A percentile compares a stretch with the other conserved stretches of the same genome.
Evolutionary conservation across 2,329 filamentous ascomycete species (phyloP).

Genomic region (Xylariaceae sp.): DNA sequence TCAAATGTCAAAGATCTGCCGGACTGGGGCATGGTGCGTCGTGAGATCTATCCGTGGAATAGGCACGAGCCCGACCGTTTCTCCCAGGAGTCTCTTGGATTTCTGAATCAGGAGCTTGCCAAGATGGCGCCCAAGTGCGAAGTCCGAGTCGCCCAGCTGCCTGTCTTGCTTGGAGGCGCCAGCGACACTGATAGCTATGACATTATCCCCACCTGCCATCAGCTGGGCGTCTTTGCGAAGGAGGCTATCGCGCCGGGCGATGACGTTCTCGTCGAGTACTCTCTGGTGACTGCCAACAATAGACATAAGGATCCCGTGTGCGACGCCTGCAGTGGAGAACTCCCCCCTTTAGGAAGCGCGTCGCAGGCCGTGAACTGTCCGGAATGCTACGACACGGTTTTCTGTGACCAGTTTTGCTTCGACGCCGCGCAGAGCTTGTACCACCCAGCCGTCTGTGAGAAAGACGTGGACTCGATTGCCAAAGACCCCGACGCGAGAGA

Average conservation of each 20-base stretch:
- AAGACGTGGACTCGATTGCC: constrained; percentile 57
- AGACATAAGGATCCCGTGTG: constrained; percentile 79
- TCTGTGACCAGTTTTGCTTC: constrained; percentile 54
- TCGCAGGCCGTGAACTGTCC: constrained; percentile 46
- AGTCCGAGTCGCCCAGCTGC: constrained; percentile 68
- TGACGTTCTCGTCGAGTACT: constrained; percentile 71
- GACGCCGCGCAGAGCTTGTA: constrained; percentile 51
- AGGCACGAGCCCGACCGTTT: constrained; percentile 62
- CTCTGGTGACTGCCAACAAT: constrained; percentile 82
- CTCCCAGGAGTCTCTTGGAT: constrained; percentile 57
- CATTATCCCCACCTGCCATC: constrained; percentile 55
- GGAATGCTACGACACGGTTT: constrained; percentile 59
- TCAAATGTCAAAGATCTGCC: constrained; percentile 52
- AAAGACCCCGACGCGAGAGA: constrained; percentile 55
- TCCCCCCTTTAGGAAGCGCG: constrained; percentile 52
- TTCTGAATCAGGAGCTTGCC: constrained; percentile 64
- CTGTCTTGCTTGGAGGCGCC: constrained; percentile 55
- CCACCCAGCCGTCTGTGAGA: constrained; percentile 59
- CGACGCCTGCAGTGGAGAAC: constrained; percentile 74
- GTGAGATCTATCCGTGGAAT: constrained; percentile 66
- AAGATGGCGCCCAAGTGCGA: constrained; percentile 73
- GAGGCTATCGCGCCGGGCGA: constrained; percentile 72
- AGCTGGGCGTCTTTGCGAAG: constrained; percentile 86
- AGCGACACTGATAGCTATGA: constrained; percentile 41
- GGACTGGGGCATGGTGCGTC: constrained; percentile 61